Evolutionary conservation across 2,329 filamentous ascomycete genomes (phyloP), one percentile per base, ranked within the genome.

Genomic region (Fusarium sp.): DNA sequence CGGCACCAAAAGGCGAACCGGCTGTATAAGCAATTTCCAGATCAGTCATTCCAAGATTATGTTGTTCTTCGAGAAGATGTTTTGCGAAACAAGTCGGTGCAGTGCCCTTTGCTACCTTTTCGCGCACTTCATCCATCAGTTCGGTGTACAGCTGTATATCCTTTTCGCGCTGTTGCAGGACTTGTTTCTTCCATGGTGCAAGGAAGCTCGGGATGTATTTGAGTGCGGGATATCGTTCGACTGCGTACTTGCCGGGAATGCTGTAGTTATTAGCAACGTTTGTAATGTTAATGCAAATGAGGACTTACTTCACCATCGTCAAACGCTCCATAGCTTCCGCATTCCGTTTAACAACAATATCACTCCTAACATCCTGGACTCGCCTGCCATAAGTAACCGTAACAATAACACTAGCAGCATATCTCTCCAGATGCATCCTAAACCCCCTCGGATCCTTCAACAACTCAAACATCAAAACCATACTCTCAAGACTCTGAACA

Each of bases 1-100:
- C 81, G 0, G 82, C 82, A 0, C 82, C 83, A 29, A 85, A 85
- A 0, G 84, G 79, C 3, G 81, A 81, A 3, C 83, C 83, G 1
- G 82, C 81, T 0, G 81, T 77, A 42, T 84, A 84, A 0, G 82
- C 82, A 30, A 82, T 75, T 45, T 86, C 84, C 0, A 83, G 65
- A 37, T 82, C 80, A 0, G 77, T 77, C 76, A 84, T 81, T 2
- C 81, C 81, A 0, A 82, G 70, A 18, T 75, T 79, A 0, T 78
- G 74, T 16, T 83, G 81, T 29, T 84, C 79, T 14, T 81, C 71
- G 0, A 84, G 68, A 10, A 85, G 78, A 7, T 83, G 78, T 2
- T 78, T 82, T 0, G 81, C 81, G 27, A 86, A 85, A 25, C 82
- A 85, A 0, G 78, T 71, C 0, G 78, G 79, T 2, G 81, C 76